These are phyloP conservation scores for Aspergillus diversus DNA, from an alignment of 495 filamentous ascomycete species.

Conservation along the genomic window DNA sequence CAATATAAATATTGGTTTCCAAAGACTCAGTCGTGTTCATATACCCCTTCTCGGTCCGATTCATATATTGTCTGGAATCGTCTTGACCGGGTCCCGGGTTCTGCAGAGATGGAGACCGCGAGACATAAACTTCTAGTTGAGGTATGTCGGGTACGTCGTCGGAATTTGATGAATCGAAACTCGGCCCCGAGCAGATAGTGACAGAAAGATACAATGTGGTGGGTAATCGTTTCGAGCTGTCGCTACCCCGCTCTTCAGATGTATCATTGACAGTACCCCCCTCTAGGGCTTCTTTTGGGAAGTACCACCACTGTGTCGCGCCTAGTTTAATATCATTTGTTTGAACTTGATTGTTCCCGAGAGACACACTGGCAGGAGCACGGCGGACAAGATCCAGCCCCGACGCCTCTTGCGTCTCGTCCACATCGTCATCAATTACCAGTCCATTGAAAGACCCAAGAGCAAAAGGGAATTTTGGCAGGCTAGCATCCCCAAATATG, in stretches of 20 bases:
- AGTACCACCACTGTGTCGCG: slow-evolving; percentile 58
- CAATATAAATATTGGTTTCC: slow-evolving; percentile 70
- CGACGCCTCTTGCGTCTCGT: slow-evolving; percentile 41
- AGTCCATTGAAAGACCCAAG: slow-evolving; percentile 42
- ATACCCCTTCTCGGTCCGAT: slow-evolving; percentile 62
- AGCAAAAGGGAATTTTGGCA: slow-evolving; percentile 30
- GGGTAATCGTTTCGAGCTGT: slow-evolving; percentile 39
- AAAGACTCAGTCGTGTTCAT: slow-evolving; percentile 37
- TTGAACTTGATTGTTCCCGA: slow-evolving; percentile 68
- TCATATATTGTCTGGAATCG: slow-evolving; percentile 40
- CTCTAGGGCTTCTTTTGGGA: slow-evolving; percentile 44
- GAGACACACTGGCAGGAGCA: slow-evolving; percentile 48
- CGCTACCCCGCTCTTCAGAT: slow-evolving; percentile 20
- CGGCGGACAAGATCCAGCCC: slow-evolving; percentile 68
- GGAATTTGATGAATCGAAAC: slow-evolving; percentile 41
- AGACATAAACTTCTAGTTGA: slow-evolving; percentile 79
- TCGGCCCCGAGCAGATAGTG: slow-evolving; percentile 78
- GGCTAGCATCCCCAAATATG: slow-evolving; percentile 24
- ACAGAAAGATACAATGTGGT: slow-evolving; percentile 73
- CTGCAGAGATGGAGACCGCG: slow-evolving; percentile 63
- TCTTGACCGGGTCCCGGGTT: slow-evolving; percentile 66
- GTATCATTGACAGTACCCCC: slow-evolving; percentile 27
- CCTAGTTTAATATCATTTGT: slow-evolving; percentile 60
- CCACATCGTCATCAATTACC: slow-evolving; percentile 30
- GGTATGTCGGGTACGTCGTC: slow-evolving; percentile 47